These are phyloP conservation scores for Picea glauca DNA, from an alignment of 75 land plant species.

Conservation along the genomic window DNA sequence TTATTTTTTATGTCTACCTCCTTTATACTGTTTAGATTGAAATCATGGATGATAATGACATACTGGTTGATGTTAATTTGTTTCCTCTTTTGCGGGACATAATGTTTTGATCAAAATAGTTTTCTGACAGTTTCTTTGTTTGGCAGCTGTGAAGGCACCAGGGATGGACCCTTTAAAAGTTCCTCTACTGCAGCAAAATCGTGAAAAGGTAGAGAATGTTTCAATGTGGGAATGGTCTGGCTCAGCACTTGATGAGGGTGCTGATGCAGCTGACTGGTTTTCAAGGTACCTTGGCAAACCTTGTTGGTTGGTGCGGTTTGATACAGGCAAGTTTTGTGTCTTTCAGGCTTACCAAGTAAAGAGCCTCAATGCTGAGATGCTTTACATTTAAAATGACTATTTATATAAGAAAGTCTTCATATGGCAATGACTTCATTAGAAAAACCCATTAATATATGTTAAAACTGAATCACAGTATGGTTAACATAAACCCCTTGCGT, in stretches of 20 bases:
- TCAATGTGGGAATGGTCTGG: slow-evolving; percentile 97
- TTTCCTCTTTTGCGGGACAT: neutral
- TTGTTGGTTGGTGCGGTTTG: slow-evolving; percentile 76
- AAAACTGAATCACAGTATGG: neutral
- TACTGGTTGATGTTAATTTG: neutral
- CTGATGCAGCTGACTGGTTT: slow-evolving; percentile 80
- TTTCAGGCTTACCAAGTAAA: neutral
- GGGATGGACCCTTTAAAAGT: slow-evolving; percentile 75
- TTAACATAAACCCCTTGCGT: neutral
- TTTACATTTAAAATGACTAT: neutral
- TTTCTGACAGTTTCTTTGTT: neutral
- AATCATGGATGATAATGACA: neutral
- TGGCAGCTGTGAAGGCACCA: slow-evolving; percentile 75
- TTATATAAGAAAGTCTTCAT: neutral
- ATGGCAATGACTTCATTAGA: neutral
- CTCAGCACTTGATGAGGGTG: slow-evolving; percentile 83
- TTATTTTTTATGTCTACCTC: neutral
- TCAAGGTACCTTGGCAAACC: slow-evolving; percentile 80
- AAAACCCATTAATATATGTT: neutral
- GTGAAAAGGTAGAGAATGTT: slow-evolving; percentile 42
- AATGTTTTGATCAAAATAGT: neutral
- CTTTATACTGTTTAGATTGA: neutral
- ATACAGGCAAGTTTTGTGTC: slow-evolving; percentile 36
- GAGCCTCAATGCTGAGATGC: neutral
- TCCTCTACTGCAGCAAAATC: slow-evolving; percentile 33